Evolutionary conservation across 1,284 basidiomycete genomes (phyloP), one percentile per base, ranked within the genome.

Genomic region (Dichomitus squalens): DNA sequence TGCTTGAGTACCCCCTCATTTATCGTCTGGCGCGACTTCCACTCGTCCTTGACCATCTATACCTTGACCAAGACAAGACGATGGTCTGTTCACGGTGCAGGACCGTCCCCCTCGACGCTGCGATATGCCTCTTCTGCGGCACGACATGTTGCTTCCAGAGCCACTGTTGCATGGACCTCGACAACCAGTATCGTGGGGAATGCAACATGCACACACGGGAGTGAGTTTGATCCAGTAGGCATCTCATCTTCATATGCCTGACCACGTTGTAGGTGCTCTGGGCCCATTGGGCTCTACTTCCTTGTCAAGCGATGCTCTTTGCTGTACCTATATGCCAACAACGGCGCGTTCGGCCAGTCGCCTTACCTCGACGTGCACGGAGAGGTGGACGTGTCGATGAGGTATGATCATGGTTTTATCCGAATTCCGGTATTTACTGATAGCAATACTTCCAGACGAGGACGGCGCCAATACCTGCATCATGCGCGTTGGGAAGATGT

Each of bases 321-420:
- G 43, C 72, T 99, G n/a, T 95, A 95, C 70, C 81, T 99, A 4
- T 96, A 95, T 68, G 88, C 90, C 27, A 89, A 88, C 58, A 94
- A 91, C 55, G 97, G 96, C 8, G 86, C 92, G 3, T 98, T 97
- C 73, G 83, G 85, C 1, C 85, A 87, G 21, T 93, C 95, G 44
- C 96, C 97, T 0, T 99, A 98, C 70, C 81, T 99, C 40, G 97
- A 99, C 66, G 85, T 87, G 4, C 96, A 99, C 64, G 97, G 97
- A 0, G 96, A 99, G 71, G 84, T 95, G 4, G 97, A 99, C 72
- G 80, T 92, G 16, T 93, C 92, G 0, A 92, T 98, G 86, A 86
- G 94, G 92, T 95, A 72, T 31, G 82, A 47, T 18, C 70, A 38
- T 33, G 31, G 35, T 20, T n/a, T 16, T 18, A 7, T 18, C 2